These are phyloP conservation scores for Fusarium stilboides DNA, from an alignment of 2,329 filamentous ascomycete species.

Conservation along the genomic window DNA sequence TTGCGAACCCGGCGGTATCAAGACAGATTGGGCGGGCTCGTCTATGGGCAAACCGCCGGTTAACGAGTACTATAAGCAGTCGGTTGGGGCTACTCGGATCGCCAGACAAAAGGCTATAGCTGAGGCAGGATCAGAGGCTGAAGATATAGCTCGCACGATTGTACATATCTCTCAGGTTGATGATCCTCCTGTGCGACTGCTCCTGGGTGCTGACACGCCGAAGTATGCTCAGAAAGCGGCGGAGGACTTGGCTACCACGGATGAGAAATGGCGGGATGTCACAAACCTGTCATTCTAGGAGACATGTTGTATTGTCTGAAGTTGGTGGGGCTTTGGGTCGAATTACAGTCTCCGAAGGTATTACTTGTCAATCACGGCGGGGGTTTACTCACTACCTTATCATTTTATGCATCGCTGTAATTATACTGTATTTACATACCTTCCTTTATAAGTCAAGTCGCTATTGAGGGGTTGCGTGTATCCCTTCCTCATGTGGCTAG, in stretches of 20 bases:
- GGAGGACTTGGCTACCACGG: constrained; percentile 45
- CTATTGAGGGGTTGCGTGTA: too few relatives aligned
- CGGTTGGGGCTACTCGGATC: constrained; percentile 51
- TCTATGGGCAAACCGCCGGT: constrained; percentile 49
- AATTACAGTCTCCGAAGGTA: too few relatives aligned
- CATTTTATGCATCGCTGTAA: too few relatives aligned
- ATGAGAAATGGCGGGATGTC: constrained; percentile 49
- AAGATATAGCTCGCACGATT: constrained; percentile 48
- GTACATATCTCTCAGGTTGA: constrained; percentile 44
- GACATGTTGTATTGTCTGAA: too few relatives aligned
- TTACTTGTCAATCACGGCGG: too few relatives aligned
- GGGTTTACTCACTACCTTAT: too few relatives aligned
- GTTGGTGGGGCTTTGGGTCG: too few relatives aligned
- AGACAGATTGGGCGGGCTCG: constrained; percentile 57
- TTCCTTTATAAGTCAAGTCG: too few relatives aligned
- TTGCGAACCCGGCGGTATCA: constrained; percentile 58
- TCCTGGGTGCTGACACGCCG: constrained; percentile 51
- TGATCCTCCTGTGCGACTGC: constrained; percentile 51
- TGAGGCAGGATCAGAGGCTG: constrained; percentile 28
- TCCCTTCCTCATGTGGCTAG: too few relatives aligned
- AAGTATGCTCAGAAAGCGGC: constrained; percentile 38
- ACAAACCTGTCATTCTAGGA: constrained; percentile 1
- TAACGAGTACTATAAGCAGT: constrained; percentile 54
- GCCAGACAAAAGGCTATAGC: neutral
- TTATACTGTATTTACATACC: too few relatives aligned